These are phyloP conservation scores for Ogataea minuta DNA, from an alignment of 805 yeast genomes.

Conservation along the genomic window DNA sequence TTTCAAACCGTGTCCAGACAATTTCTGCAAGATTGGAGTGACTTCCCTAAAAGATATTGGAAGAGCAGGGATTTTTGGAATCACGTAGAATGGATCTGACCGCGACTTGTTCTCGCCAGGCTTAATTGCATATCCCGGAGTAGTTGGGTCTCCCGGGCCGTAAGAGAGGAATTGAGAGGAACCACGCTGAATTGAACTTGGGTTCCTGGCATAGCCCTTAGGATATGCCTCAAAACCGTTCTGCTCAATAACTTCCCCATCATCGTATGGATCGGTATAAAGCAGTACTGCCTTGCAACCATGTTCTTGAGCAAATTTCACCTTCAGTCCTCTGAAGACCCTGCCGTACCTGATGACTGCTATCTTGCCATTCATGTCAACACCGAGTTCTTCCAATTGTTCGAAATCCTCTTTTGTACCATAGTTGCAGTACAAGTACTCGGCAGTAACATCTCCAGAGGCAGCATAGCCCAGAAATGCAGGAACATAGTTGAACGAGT, in stretches of 20 bases:
- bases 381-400: conserved; percentile 42
- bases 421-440: conserved; percentile 64
- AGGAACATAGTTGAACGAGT: conserved; percentile 53
- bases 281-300: conserved; percentile 68
- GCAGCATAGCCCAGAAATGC: conserved; percentile 79
- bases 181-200: conserved; percentile 74
- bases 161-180: conserved; percentile 61
- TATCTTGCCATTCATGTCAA: conserved; percentile 54
- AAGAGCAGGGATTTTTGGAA: conserved; percentile 67
- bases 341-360: conserved; percentile 67
- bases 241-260: conserved; percentile 46
- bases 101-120: conserved; percentile 54
- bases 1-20: conserved; percentile 57
- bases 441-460: conserved; percentile 68
- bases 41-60: conserved; percentile 68
- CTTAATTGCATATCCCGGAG: conserved; percentile 64
- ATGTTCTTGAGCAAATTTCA: conserved; percentile 68
- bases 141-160: conserved; percentile 76
- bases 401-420: conserved; percentile 64
- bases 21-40: conserved; percentile 53
- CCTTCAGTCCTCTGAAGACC: conserved; percentile 70
- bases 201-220: conserved; percentile 74
- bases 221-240: conserved; percentile 70
- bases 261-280: conserved; percentile 71
- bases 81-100: conserved; percentile 45